phyloP scores from a whole-genome alignment of 805 yeast species.

The Schizosaccharomyces cryophilus region DNA sequence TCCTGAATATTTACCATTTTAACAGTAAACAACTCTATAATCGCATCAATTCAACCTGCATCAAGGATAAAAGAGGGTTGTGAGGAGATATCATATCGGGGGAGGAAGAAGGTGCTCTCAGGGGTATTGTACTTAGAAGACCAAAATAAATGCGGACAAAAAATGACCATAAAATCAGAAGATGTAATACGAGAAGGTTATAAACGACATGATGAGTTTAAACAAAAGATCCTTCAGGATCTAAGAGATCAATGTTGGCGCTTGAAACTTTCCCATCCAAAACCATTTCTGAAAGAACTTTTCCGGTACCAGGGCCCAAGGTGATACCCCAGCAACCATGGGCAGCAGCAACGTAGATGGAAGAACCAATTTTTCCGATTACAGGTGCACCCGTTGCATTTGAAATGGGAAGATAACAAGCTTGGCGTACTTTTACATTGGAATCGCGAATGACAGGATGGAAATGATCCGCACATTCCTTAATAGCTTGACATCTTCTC shows the following conservation, averaged over 20 bases:
- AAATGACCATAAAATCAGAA: neutral
- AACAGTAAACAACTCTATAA: too few relatives aligned
- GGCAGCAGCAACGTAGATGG: constrained; percentile 63
- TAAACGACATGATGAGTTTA: neutral
- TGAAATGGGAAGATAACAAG: constrained; percentile 83
- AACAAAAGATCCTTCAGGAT: constrained; percentile 23
- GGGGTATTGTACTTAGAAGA: too few relatives aligned
- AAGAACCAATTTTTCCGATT: constrained; percentile 72
- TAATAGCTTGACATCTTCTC: constrained; percentile 70
- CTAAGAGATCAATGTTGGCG: constrained; percentile 60
- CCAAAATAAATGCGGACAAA: too few relatives aligned
- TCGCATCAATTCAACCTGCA: too few relatives aligned
- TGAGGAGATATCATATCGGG: too few relatives aligned
- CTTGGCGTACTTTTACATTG: constrained; percentile 58
- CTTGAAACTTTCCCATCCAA: constrained; percentile 59
- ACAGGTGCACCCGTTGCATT: constrained; percentile 84
- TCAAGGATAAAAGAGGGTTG: too few relatives aligned
- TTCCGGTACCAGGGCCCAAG: constrained; percentile 94
- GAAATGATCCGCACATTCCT: constrained; percentile 53
- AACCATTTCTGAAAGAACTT: constrained; percentile 63
- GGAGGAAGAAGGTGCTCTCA: too few relatives aligned
- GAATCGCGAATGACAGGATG: constrained; percentile 50
- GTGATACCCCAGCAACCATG: constrained; percentile 98
- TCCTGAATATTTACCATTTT: too few relatives aligned
- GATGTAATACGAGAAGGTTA: neutral